phyloP scores from a whole-genome alignment of 1,284 basidiomycete species.

The Boletellus deceptivus region DNA sequence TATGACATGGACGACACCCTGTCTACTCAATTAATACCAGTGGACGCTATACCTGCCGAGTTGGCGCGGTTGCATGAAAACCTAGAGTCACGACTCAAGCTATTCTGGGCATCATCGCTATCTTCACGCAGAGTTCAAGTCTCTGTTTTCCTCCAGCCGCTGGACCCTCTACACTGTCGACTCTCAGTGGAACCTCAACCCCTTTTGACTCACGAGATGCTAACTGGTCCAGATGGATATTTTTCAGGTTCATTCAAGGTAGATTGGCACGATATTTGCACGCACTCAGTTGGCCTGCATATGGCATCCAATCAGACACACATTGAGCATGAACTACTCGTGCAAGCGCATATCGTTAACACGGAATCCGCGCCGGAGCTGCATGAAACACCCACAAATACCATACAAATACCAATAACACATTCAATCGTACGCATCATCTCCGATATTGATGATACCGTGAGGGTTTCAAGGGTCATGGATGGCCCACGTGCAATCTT shows the following conservation, averaged over 20 bases:
- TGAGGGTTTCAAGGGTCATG: slow-evolving; percentile 77
- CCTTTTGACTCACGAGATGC: slow-evolving; percentile 47
- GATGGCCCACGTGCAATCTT: slow-evolving; percentile 75
- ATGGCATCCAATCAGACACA: slow-evolving; percentile 55
- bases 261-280: slow-evolving; percentile 65
- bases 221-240: slow-evolving; percentile 65
- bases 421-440: slow-evolving; percentile 65
- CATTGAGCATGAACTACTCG: slow-evolving; percentile 55
- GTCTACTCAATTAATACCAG: slow-evolving; percentile 11
- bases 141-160: slow-evolving; percentile 48
- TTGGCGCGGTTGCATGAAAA: slow-evolving; percentile 65
- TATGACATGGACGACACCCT: slow-evolving; percentile 22
- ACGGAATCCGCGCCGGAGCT: slow-evolving; percentile 34
- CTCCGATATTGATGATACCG: slow-evolving; percentile 94
- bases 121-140: slow-evolving; percentile 58
- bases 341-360: slow-evolving; percentile 50
- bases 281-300: slow-evolving; percentile 55
- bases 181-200: slow-evolving; percentile 39
- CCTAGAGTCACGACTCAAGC: slow-evolving; percentile 68
- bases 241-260: slow-evolving; percentile 65
- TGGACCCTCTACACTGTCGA: slow-evolving; percentile 16
- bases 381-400: slow-evolving; percentile 23
- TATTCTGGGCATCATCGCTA: slow-evolving; percentile 75
- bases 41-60: slow-evolving; percentile 30
- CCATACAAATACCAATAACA: slow-evolving; percentile 24